Base-by-base conservation (phyloP, 805 yeast species). In the Zygotorulaspora florentina region DNA sequence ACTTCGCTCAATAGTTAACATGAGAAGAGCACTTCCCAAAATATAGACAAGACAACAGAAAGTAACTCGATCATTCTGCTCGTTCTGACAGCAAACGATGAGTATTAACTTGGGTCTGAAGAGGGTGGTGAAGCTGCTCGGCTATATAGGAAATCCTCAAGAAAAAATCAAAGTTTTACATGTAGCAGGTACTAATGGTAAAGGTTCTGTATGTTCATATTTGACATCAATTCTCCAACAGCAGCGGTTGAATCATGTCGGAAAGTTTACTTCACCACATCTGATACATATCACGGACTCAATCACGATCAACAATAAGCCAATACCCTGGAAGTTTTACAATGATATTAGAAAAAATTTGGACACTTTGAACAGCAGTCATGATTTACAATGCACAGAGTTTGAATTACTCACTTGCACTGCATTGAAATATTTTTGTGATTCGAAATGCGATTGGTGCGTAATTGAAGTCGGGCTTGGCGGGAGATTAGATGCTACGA, bases 161-260 rank as follows among this genome's bases (percentile, higher is more conserved):
- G 55, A 63, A 12, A 55, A 68, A 3, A 79, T 80, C 58, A 77
- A 78, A 50, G 81, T 88, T 0, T 70, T 93, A n/a, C 99, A 93
- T 60, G 76, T 93, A 3, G 96, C 96, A 0, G 99, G 99, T 0
- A 91, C 99, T 8, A 91, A 91, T 61, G 99, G 99, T 0, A 91
- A 91, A 60, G 99, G 99, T 0, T 89, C 97, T 0, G 86, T 90
- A 0, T 81, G 95, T 47, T 82, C 96, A 0, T 90, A 89, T 61
- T 47, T 93, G 8, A 74, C 88, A 3, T 79, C 88, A 13, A 71
- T 83, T 2, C 64, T 90, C 20, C 72, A 77, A 16, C 78, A 17
- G 69, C 41, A 25, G 15, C 46, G 30, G 17, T 35, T 26, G 11
- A 41, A 16, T 17, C 54, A 68, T 1, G 65, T 81, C 42, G 98